Conservation (phyloP, 306 rosid species). For the Corylus americana region DNA sequence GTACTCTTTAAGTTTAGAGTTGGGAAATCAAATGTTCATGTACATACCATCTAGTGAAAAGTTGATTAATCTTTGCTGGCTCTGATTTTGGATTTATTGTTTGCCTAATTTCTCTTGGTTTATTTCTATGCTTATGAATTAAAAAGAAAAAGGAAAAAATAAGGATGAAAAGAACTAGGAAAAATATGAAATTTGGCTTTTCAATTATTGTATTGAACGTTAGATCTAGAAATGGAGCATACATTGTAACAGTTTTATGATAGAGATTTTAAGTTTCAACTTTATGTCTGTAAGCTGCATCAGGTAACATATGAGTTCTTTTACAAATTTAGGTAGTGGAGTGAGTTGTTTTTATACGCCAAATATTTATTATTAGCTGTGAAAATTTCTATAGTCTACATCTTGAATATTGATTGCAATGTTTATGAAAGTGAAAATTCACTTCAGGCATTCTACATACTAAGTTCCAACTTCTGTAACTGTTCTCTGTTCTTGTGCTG, state of each 20-base stretch:
- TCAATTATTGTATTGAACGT: not conserved
- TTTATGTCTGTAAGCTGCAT: not conserved
- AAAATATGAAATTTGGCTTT: not conserved
- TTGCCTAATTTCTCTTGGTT: not conserved
- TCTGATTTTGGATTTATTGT: not conserved
- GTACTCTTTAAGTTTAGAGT: not conserved
- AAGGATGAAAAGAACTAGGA: not conserved
- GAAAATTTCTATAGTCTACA: too few relatives aligned
- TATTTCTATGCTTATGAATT: not conserved
- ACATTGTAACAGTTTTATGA: not conserved
- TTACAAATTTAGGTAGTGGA: not conserved
- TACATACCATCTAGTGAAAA: not conserved
- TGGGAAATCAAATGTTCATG: not conserved
- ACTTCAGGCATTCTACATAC: not conserved
- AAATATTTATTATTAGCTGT: not conserved
- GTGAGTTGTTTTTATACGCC: not conserved
- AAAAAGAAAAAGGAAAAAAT: not conserved
- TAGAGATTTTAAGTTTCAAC: not conserved
- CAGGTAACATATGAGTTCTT: not conserved
- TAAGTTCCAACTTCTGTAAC: not conserved
- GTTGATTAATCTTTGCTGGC: not conserved
- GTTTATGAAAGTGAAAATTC: not conserved
- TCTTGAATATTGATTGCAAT: not conserved
- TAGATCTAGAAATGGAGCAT: too few relatives aligned
- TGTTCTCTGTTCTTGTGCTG: conserved; percentile 1